A percentile compares a stretch with the other conserved stretches of the same genome.
phyloP scores from a whole-genome alignment of 2,329 filamentous ascomycete genomes.

The Ceratocystis lukuohia region DNA sequence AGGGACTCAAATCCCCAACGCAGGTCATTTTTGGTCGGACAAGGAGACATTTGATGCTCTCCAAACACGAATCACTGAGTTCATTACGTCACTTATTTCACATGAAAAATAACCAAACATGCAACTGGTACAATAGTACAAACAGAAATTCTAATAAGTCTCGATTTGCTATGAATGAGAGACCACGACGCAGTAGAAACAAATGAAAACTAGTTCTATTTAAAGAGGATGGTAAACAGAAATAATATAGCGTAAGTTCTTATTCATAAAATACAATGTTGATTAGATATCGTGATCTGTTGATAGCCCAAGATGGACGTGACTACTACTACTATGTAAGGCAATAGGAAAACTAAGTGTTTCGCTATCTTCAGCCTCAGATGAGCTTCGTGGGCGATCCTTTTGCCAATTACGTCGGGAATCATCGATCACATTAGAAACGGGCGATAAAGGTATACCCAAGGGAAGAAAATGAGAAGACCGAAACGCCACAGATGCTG shows the following conservation, averaged over 20 bases:
- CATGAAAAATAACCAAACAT: background rate
- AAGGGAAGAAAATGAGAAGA: background rate
- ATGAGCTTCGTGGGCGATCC: background rate
- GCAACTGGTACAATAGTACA: background rate
- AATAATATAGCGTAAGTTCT: too few relatives aligned
- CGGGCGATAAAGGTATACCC: background rate
- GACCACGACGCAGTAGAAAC: too few relatives aligned
- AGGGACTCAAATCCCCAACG: conserved; percentile 36
- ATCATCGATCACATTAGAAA: background rate
- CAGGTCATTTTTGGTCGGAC: conserved; percentile 53
- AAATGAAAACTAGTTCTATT: too few relatives aligned
- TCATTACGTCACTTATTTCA: background rate
- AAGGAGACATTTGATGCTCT: conserved; percentile 33
- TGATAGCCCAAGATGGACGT: background rate
- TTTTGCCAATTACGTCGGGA: background rate
- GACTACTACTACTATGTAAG: background rate
- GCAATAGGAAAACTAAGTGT: background rate
- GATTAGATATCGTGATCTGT: background rate
- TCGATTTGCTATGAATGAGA: too few relatives aligned
- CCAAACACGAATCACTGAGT: conserved; percentile 25
- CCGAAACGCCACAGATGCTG: background rate
- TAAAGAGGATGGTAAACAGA: too few relatives aligned
- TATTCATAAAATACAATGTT: background rate
- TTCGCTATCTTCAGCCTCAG: background rate
- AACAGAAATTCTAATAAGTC: background rate